These are phyloP conservation scores for Fonsecaea monophora DNA, from an alignment of 2,329 filamentous ascomycete species.

Conservation along the genomic window DNA sequence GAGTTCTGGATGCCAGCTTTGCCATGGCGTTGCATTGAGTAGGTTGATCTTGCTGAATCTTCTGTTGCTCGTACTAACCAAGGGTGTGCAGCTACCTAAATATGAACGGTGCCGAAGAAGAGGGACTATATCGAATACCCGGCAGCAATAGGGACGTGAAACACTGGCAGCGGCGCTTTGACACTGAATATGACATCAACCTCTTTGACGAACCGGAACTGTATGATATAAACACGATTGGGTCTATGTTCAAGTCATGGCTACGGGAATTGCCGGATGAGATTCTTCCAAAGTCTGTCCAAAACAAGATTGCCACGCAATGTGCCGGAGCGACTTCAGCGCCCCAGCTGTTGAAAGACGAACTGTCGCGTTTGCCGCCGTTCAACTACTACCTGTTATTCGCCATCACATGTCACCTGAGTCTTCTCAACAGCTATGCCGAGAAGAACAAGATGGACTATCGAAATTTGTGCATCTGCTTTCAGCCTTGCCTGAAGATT, in stretches of 20 bases:
- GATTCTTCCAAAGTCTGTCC: constrained; percentile 83
- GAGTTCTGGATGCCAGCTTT: constrained; percentile 99
- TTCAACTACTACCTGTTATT: constrained; percentile 99
- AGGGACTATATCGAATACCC: constrained; percentile 90
- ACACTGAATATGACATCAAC: constrained; percentile 85
- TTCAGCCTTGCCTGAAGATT: constrained; percentile 96
- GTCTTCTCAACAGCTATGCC: constrained; percentile 85
- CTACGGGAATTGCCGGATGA: constrained; percentile 93
- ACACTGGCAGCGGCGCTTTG: constrained; percentile 90
- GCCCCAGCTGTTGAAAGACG: constrained; percentile 84
- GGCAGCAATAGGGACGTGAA: constrained; percentile 90
- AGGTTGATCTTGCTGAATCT: constrained; percentile 44
- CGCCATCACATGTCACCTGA: constrained; percentile 95
- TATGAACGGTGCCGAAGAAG: constrained; percentile 90
- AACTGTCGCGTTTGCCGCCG: constrained; percentile 89
- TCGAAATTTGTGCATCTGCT: constrained; percentile 93
- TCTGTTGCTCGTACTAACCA: constrained; percentile 22
- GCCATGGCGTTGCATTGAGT: constrained; percentile 93
- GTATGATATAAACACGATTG: constrained; percentile 95
- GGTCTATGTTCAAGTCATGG: constrained; percentile 96
- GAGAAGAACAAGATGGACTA: constrained; percentile 99
- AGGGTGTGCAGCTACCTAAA: constrained; percentile 73
- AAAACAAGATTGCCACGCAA: constrained; percentile 79
- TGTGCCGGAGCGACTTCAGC: constrained; percentile 80
- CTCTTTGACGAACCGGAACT: constrained; percentile 85